Evolutionary conservation across 352 stramenopile genomes (phyloP).

Genomic region (Pythium oligandrum): DNA sequence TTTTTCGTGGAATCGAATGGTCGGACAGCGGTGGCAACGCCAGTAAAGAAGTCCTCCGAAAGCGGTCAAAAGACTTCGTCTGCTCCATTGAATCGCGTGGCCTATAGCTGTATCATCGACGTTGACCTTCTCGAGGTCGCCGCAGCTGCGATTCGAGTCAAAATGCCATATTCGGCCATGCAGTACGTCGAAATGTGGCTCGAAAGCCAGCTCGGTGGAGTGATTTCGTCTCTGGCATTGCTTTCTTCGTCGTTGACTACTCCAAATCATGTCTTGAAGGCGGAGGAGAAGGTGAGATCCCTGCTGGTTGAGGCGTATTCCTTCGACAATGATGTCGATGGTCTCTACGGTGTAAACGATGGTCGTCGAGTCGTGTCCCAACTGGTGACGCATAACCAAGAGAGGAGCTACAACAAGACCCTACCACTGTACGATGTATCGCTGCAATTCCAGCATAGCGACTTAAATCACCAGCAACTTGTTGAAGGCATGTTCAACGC

Average conservation of each 20-base stretch:
- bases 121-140: slow-evolving; percentile 64
- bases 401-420: slow-evolving; percentile 49
- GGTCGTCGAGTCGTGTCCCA: slow-evolving; percentile 61
- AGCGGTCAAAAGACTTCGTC: no score
- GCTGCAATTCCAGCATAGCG: slow-evolving; percentile 32
- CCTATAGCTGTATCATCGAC: slow-evolving; percentile 60
- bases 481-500: slow-evolving; percentile 22
- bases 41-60: slow-evolving; percentile 1
- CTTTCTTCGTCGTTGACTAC: neutral
- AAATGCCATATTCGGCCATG: slow-evolving; percentile 88
- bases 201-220: slow-evolving; percentile 47
- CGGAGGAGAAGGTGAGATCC: slow-evolving; percentile 28
- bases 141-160: slow-evolving; percentile 50
- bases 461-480: no score
- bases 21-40: slow-evolving; percentile 3
- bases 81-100: slow-evolving; percentile 17
- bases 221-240: slow-evolving; percentile 33
- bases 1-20: slow-evolving; percentile 68
- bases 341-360: slow-evolving; percentile 79
- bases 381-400: slow-evolving; percentile 67
- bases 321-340: slow-evolving; percentile 61
- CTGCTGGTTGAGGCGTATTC: slow-evolving; percentile 68
- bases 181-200: slow-evolving; percentile 89
- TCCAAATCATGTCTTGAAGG: neutral
- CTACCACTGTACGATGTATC: slow-evolving; percentile 72